Evolutionary conservation across 1,284 basidiomycete genomes (phyloP), one percentile per base, ranked within the genome.

Genomic region (Fistulina hepatica): DNA sequence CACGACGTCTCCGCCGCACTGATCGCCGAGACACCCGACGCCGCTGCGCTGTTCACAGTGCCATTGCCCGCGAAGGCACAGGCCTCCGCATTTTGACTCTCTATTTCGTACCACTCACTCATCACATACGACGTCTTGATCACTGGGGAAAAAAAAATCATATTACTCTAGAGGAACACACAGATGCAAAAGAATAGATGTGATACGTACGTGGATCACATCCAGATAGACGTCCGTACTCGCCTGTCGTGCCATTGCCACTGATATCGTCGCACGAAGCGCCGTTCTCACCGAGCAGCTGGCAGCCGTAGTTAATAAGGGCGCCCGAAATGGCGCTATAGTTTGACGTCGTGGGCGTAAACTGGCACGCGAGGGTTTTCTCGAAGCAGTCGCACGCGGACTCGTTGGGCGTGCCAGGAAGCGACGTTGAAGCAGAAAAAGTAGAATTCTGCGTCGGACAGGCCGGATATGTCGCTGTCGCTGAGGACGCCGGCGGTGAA

Each of bases 31-130:
- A n/a, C n/a, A n/a, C n/a, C n/a, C n/a, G n/a, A n/a, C n/a, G n/a
- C n/a, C n/a, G n/a, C n/a, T n/a, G n/a, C n/a, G n/a, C n/a, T n/a
- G 52, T 83, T 82, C 47, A 85, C 60, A 6, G 84, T 88, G 4
- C 79, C 91, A 54, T 95, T 94, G 12, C 89, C 89, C 34, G 57
- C 58, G 57, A 93, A 94, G 63, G 65, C 68, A 60, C 84, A 89
- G 6, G 82, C 67, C 36, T 72, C 60, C 8, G 61, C 54, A 39
- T 76, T 63, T 46, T 71, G 69, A 54, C 70, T 70, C 40, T 71
- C 73, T 27, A 64, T 54, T 53, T 85, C 75, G 55, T 82, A 93
- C 60, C 74, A 91, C 44, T 78, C 64, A 52, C 73, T 82, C 73
- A 94, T 85, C 40, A 81, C 78, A 58, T 78, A 94, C 24, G 83